Percentiles rank a stretch among this genome's conserved stretches.
These are phyloP conservation scores for Metschnikowia proteae DNA, from an alignment of 805 yeast species.

Conservation along the genomic window DNA sequence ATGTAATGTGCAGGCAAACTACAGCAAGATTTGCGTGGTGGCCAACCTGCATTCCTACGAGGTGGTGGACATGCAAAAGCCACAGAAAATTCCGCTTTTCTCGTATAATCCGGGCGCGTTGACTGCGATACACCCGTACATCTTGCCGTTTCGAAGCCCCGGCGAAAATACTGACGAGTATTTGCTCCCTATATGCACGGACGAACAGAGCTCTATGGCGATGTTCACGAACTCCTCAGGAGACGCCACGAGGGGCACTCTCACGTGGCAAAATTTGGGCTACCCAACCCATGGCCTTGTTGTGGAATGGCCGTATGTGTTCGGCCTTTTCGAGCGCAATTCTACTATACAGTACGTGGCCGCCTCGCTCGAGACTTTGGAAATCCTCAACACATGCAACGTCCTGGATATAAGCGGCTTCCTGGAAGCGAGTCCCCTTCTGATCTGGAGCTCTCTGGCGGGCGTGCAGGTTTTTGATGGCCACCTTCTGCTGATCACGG, in stretches of 20 bases:
- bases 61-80: constrained; percentile 33
- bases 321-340: constrained; percentile 24
- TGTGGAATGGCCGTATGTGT: constrained; percentile 35
- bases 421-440: not conserved
- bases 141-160: constrained; percentile 11
- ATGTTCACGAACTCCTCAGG: constrained; percentile 39
- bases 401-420: not conserved
- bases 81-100: constrained; percentile 33
- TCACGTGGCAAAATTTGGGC: constrained; percentile 35
- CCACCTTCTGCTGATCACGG: constrained; percentile 11
- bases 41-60: constrained; percentile 34
- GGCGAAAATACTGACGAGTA: constrained; percentile 23
- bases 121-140: constrained; percentile 7
- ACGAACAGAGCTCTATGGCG: constrained; percentile 31
- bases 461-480: constrained; percentile 7
- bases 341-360: constrained; percentile 16
- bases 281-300: constrained; percentile 33
- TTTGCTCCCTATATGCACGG: constrained; percentile 34
- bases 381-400: constrained; percentile 6
- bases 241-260: constrained; percentile 41
- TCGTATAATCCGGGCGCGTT: constrained; percentile 22
- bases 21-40: constrained; percentile 29
- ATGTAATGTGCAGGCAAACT: constrained; percentile 25
- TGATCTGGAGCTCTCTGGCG: not conserved
- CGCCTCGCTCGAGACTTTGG: constrained; percentile 26